Evolutionary conservation across 2,329 filamentous ascomycete genomes (phyloP), one percentile per base, ranked within the genome.

Genomic region (Aspergillus arachidicola): DNA sequence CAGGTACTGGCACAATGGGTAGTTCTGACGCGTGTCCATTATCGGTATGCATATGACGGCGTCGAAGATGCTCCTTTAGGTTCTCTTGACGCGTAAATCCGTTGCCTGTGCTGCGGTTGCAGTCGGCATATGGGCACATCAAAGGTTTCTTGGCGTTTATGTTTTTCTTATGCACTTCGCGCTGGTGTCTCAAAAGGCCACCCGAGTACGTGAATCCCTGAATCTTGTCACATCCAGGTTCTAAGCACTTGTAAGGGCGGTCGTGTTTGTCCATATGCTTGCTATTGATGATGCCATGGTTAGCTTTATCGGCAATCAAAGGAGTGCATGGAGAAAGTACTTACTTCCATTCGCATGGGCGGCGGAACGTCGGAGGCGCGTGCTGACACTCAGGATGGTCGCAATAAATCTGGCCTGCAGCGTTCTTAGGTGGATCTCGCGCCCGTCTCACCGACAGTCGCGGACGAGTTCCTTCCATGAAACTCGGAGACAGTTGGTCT

Each of bases 201-300:
- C 94, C 94, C 0, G 92, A 94, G 76, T 98, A 98, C 1, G 94
- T 98, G 78, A 98, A 98, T 1, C 94, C 94, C 58, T 92, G 91
- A 0, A 97, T 86, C 72, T 97, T 97, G 72, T 94, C 92, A 78
- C 94, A 97, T 43, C 91, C 91, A n/a, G 87, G 85, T 50, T 90
- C 89, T 26, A 83, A 84, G 78, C 94, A 98, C 72, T 93, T 91
- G 75, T 97, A 98, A 1, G 94, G 94, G 14, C 94, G 86, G 70
- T 97, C 93, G 76, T 98, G 94, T 77, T 97, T 97, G 80, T 98
- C 94, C 94, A 97, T 97, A 76, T 98, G 94, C 81, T 98, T 97
- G 75, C 93, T 96, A 68, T 64, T 58, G 41, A 64, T 61, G 53
- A 65, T 34, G 41, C 23, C 58, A 23, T 53, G 46, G 65, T 77